Percentiles rank a stretch among this genome's conserved stretches.
These are phyloP conservation scores for Nicotiana rustica DNA, from an alignment of 305 asterid species.

Conservation along the genomic window DNA sequence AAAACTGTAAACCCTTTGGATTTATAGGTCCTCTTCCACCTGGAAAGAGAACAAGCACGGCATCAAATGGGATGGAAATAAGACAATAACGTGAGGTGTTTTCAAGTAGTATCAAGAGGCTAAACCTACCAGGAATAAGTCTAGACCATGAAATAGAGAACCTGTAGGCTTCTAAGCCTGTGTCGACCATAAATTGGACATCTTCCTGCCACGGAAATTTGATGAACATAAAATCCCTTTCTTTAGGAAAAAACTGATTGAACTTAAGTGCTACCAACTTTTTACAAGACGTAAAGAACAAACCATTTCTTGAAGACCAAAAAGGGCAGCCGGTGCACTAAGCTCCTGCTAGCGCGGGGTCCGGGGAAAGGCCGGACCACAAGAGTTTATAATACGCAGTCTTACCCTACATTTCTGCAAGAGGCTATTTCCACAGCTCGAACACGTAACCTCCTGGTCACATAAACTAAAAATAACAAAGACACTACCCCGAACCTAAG, in stretches of 20 bases:
- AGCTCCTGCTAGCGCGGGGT: too few relatives aligned
- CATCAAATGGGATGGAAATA: neutral
- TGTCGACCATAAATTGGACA: slow-evolving; percentile 35
- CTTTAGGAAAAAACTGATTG: neutral
- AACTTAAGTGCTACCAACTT: neutral
- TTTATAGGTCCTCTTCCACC: slow-evolving; percentile 69
- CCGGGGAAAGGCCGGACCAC: too few relatives aligned
- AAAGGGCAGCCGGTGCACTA: too few relatives aligned
- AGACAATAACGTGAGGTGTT: neutral
- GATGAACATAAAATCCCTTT: neutral
- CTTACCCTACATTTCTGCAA: too few relatives aligned
- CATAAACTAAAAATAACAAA: neutral
- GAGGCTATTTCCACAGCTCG: too few relatives aligned
- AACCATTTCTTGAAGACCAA: neutral
- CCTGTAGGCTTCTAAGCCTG: slow-evolving; percentile 42
- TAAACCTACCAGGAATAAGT: slow-evolving; percentile 57
- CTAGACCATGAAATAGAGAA: slow-evolving; percentile 51
- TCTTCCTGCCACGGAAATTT: slow-evolving; percentile 41
- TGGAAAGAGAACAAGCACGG: slow-evolving; percentile 36
- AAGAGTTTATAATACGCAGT: too few relatives aligned
- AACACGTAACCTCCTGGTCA: too few relatives aligned
- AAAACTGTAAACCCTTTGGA: slow-evolving; percentile 54
- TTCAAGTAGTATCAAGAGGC: neutral
- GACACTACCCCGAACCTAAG: neutral
- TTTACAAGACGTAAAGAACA: neutral